phyloP scores from a whole-genome alignment of 352 stramenopile species.

The Pythium sukuiense region DNA sequence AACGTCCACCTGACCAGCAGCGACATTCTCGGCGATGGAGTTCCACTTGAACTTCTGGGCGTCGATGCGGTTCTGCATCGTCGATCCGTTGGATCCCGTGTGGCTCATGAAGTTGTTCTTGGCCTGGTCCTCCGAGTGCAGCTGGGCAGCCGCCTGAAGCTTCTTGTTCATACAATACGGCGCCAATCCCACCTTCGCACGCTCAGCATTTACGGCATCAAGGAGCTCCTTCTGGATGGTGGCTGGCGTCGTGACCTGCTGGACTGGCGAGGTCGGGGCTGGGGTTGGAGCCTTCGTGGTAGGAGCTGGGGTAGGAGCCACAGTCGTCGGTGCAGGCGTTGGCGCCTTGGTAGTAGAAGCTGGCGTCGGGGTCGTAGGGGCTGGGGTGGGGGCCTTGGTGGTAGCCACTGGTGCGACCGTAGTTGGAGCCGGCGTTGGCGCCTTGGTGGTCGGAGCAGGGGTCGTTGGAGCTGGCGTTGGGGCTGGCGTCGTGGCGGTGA shows the following conservation, averaged over 20 bases:
- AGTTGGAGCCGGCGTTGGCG: not conserved
- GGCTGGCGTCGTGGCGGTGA: not conserved
- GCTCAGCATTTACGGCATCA: slow-evolving; percentile 49
- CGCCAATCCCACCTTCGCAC: slow-evolving; percentile 36
- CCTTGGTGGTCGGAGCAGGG: not conserved
- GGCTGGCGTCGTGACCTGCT: not conserved
- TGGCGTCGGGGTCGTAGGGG: not conserved
- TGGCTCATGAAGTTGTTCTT: slow-evolving; percentile 36
- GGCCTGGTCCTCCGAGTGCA: slow-evolving; percentile 37
- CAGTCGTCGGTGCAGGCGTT: not conserved
- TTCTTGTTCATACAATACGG: slow-evolving; percentile 45
- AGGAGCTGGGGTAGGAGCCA: not conserved
- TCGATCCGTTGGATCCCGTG: slow-evolving; percentile 30
- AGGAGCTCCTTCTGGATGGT: not conserved
- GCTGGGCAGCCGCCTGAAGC: slow-evolving; percentile 32
- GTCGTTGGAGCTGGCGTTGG: not conserved
- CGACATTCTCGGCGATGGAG: slow-evolving; percentile 49
- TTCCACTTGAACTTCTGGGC: slow-evolving; percentile 30
- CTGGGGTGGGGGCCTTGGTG: not conserved
- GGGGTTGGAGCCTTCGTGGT: not conserved
- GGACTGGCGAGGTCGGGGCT: not conserved
- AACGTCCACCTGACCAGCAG: slow-evolving; percentile 41
- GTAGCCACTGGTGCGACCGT: not conserved
- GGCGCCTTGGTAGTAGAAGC: not conserved
- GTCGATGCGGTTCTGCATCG: slow-evolving; percentile 8